A percentile compares a stretch with the other conserved stretches of the same genome.
Conservation (phyloP, 306 rosid species). For the Vicia faba region DNA sequence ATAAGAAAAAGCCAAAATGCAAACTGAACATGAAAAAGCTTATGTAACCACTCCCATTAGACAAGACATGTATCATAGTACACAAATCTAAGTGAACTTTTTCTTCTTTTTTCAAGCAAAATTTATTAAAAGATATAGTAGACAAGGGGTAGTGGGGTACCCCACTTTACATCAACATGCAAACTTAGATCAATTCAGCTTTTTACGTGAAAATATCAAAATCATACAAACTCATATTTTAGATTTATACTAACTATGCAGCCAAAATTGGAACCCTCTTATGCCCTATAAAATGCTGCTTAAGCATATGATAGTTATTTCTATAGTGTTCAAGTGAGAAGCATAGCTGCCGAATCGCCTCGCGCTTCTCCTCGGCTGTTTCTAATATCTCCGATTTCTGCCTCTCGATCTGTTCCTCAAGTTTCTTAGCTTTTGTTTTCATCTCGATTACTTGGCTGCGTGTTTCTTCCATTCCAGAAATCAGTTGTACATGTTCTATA, state of each 20-base stretch:
- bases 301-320: conserved; percentile 58
- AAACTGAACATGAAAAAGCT: not conserved
- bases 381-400: conserved; percentile 59
- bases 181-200: not conserved
- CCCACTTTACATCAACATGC: not conserved
- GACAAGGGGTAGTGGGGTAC: not conserved
- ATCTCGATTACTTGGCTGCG: conserved; percentile 52
- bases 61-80: not conserved
- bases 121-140: not conserved
- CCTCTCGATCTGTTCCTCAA: conserved; percentile 71
- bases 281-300: conserved; percentile 55
- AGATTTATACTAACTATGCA: conserved; percentile 33
- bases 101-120: not conserved
- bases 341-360: conserved; percentile 90
- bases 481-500: conserved; percentile 54
- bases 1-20: not conserved
- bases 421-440: conserved; percentile 51
- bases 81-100: not conserved
- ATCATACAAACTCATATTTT: conserved; percentile 26
- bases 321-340: conserved; percentile 86
- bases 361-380: conserved; percentile 88
- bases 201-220: conserved; percentile 18
- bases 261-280: conserved; percentile 69
- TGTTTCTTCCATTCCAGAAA: conserved; percentile 51
- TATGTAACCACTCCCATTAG: not conserved